phyloP scores from a whole-genome alignment of 768 basidiomycete genomes.

The Leccinum subgranulosum region DNA sequence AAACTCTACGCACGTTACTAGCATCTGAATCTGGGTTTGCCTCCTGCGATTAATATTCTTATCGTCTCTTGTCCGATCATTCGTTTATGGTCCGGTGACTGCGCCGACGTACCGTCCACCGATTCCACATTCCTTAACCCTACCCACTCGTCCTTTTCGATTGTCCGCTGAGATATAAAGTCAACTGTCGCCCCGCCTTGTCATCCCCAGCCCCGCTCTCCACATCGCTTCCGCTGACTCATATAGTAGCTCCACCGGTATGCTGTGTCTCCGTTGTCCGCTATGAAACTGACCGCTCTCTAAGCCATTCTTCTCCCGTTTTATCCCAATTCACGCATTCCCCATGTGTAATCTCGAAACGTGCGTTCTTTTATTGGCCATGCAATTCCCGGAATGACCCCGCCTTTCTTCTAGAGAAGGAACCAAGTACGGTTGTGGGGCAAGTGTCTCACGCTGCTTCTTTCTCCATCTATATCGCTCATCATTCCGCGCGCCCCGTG shows the following conservation, averaged over 20 bases:
- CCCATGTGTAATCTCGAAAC: slow-evolving; percentile 58
- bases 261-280: slow-evolving; percentile 7
- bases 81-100: slow-evolving; percentile 32
- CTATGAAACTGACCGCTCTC: slow-evolving; percentile 3
- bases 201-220: slow-evolving; percentile 12
- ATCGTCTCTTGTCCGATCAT: slow-evolving; percentile 32
- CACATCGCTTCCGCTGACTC: slow-evolving; percentile 9
- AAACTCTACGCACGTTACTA: slow-evolving; percentile 14
- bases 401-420: slow-evolving; percentile 54
- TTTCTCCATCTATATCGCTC: neutral
- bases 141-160: slow-evolving; percentile 12
- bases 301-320: slow-evolving; percentile 8
- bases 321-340: slow-evolving; percentile 9
- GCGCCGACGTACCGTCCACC: slow-evolving; percentile 5
- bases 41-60: slow-evolving; percentile 19
- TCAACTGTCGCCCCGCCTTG: slow-evolving; percentile 10
- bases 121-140: slow-evolving; percentile 14
- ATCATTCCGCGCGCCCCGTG: slow-evolving; percentile 10
- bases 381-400: slow-evolving; percentile 22
- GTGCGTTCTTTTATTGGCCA: slow-evolving; percentile 33
- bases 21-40: slow-evolving; percentile 3
- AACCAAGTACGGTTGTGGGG: slow-evolving; percentile 70
- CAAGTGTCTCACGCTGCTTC: slow-evolving; percentile 29
- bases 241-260: slow-evolving; percentile 12
- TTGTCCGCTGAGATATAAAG: slow-evolving; percentile 31